Conservation (phyloP, 2,329 filamentous ascomycete genomes). For the Xylariaceae sp. region DNA sequence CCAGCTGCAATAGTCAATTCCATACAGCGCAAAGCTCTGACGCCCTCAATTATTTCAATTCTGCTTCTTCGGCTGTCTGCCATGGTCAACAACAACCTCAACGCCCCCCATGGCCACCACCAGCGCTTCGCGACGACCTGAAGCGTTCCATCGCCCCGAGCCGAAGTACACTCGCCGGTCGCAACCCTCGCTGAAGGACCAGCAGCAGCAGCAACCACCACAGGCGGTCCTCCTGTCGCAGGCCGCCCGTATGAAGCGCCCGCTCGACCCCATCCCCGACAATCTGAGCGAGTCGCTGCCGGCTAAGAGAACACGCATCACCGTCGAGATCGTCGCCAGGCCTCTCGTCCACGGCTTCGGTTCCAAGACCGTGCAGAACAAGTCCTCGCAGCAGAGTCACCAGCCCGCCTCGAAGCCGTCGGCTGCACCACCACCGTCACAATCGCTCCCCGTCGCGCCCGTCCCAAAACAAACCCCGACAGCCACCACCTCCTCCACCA, state of each 20-base stretch:
- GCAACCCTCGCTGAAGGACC: constrained; percentile 16
- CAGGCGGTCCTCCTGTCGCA: constrained; percentile 34
- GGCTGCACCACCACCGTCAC: constrained; percentile 10
- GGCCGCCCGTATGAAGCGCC: constrained; percentile 47
- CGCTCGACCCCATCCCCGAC: constrained; percentile 41
- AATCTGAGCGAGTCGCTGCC: constrained; percentile 44
- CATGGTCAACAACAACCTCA: constrained; percentile 3
- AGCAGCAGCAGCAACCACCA: constrained; percentile 22
- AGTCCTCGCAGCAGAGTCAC: constrained; percentile 26
- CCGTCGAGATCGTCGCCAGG: constrained; percentile 49
- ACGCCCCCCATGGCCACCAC: not conserved
- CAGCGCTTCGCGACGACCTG: not conserved
- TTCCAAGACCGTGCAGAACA: constrained; percentile 15
- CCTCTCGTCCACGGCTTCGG: constrained; percentile 22
- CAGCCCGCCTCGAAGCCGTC: constrained; percentile 18
- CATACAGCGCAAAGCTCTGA: not conserved
- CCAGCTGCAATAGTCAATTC: constrained; percentile 14
- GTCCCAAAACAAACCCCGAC: constrained; percentile 14
- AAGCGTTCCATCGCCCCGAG: constrained; percentile 4
- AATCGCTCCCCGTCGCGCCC: constrained; percentile 22
- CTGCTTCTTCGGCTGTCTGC: not conserved
- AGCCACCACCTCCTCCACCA: constrained; percentile 18
- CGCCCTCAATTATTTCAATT: no score
- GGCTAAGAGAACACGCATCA: constrained; percentile 50
- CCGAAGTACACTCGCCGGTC: not conserved